Evolutionary conservation across 1,284 basidiomycete species (phyloP).

Genomic region (Trichosporon inkin): DNA sequence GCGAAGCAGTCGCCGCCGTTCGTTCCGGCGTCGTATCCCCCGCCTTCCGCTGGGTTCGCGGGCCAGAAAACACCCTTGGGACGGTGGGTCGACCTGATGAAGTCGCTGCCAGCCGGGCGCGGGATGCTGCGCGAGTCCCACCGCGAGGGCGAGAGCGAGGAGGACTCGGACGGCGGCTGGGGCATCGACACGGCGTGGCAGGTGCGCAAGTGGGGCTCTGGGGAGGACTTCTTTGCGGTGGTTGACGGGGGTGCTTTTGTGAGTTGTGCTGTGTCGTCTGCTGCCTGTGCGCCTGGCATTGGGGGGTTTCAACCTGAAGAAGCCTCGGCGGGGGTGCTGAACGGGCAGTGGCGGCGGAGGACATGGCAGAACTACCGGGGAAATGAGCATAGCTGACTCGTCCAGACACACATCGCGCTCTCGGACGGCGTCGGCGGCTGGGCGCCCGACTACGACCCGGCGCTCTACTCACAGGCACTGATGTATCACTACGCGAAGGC

Average conservation of each 20-base stretch:
- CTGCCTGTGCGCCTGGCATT: too few species aligned
- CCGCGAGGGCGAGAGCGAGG: slow-evolving; percentile 10
- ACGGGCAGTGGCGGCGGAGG: too few species aligned
- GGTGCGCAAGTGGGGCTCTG: slow-evolving; percentile 40
- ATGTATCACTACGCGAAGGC: slow-evolving; percentile 52
- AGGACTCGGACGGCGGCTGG: slow-evolving; percentile 31
- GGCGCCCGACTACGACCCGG: slow-evolving; percentile 55
- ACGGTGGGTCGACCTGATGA: slow-evolving; percentile 39
- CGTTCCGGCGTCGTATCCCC: slow-evolving; percentile 20
- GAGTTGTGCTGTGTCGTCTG: too few species aligned
- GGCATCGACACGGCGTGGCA: slow-evolving; percentile 24
- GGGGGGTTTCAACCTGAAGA: too few species aligned
- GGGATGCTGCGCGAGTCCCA: slow-evolving; percentile 32
- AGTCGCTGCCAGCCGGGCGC: slow-evolving; percentile 37
- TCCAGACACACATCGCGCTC: slow-evolving; percentile 49
- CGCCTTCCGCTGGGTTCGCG: slow-evolving; percentile 19
- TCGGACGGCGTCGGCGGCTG: slow-evolving; percentile 59
- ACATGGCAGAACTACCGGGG: too few species aligned
- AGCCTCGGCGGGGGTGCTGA: too few species aligned
- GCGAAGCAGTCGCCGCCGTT: slow-evolving; percentile 49
- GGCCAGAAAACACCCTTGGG: slow-evolving; percentile 27
- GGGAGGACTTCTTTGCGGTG: slow-evolving; percentile 46
- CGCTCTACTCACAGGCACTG: slow-evolving; percentile 54
- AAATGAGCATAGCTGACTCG: too few species aligned
- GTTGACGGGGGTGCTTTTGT: slow-evolving; percentile 32